Evolutionary conservation across 371 early-diverging fungal genomes (phyloP).

Genomic region (Mortierella sp.): DNA sequence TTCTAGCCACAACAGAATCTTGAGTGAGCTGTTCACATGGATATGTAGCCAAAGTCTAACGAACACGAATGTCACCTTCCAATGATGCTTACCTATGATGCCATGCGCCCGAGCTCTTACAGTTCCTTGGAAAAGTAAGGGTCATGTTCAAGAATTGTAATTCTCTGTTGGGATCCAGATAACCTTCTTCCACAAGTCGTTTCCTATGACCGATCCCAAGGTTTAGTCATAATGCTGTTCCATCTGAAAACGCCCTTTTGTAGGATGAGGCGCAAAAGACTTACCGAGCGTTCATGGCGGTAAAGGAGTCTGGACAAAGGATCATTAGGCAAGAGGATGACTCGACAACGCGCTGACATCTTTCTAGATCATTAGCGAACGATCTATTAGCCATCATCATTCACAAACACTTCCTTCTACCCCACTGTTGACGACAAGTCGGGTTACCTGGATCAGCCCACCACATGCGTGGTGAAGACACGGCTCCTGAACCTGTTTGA

Average conservation of each 20-base stretch:
- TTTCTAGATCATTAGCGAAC: slow-evolving; percentile 1
- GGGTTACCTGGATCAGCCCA: slow-evolving; percentile 43
- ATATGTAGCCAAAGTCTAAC: background rate
- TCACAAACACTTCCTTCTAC: too few relatives aligned
- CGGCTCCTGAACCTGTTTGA: background rate
- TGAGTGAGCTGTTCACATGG: too few relatives aligned
- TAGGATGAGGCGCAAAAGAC: too few relatives aligned
- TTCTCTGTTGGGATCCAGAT: slow-evolving; percentile 52
- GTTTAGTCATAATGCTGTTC: too few relatives aligned
- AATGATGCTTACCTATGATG: slow-evolving; percentile 54
- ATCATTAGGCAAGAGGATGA: slow-evolving; percentile 55
- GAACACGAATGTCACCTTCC: background rate
- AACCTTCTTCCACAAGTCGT: slow-evolving; percentile 45
- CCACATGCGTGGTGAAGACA: slow-evolving; percentile 15
- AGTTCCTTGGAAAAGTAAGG: slow-evolving; percentile 64
- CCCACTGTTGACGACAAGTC: background rate
- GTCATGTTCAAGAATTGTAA: slow-evolving; percentile 56
- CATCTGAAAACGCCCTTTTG: too few relatives aligned
- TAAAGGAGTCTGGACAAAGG: slow-evolving; percentile 66
- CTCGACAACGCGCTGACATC: slow-evolving; percentile 15
- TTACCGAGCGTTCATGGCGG: slow-evolving; percentile 66
- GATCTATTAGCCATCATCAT: too few relatives aligned
- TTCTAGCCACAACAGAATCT: slow-evolving; percentile 35
- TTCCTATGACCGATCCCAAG: slow-evolving; percentile 39
- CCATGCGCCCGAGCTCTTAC: slow-evolving; percentile 69